These are phyloP conservation scores for Cetradonia linearis DNA, from an alignment of 495 filamentous ascomycete genomes.

Conservation along the genomic window DNA sequence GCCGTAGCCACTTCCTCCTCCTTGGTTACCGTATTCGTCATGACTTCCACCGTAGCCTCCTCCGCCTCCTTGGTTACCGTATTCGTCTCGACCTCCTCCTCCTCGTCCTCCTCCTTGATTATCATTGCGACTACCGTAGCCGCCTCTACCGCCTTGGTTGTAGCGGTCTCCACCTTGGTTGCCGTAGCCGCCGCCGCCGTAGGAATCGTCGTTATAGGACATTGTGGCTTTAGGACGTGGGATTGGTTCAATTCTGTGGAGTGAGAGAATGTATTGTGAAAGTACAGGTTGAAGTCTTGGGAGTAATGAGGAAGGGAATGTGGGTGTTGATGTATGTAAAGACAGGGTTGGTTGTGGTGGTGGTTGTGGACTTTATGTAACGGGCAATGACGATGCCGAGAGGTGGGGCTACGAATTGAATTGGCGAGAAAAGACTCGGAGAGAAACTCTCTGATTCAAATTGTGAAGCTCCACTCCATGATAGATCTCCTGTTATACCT, in stretches of 20 bases:
- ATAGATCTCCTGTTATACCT: too few species aligned
- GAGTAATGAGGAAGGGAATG: background rate
- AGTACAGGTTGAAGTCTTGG: too few species aligned
- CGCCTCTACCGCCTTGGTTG: background rate
- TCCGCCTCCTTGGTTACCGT: slow-evolving; percentile 14
- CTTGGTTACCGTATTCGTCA: background rate
- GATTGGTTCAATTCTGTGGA: background rate
- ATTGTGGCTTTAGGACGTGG: background rate
- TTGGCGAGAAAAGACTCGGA: too few species aligned
- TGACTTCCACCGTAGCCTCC: slow-evolving; percentile 5
- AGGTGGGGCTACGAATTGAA: background rate
- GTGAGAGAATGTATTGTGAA: background rate
- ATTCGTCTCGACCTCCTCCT: slow-evolving; percentile 11
- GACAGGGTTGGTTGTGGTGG: background rate
- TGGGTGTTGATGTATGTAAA: background rate
- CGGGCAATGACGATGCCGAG: background rate
- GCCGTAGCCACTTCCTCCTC: background rate
- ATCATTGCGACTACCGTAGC: background rate
- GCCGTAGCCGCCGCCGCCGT: slow-evolving; percentile 16
- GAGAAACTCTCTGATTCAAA: too few species aligned
- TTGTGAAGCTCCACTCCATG: too few species aligned
- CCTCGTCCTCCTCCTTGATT: slow-evolving; percentile 6
- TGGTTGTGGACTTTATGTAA: background rate
- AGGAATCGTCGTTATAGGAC: slow-evolving; percentile 23
- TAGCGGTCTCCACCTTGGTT: slow-evolving; percentile 4